Conservation (phyloP, 2,329 filamentous ascomycete species). For the Exophiala dermatitidis region DNA sequence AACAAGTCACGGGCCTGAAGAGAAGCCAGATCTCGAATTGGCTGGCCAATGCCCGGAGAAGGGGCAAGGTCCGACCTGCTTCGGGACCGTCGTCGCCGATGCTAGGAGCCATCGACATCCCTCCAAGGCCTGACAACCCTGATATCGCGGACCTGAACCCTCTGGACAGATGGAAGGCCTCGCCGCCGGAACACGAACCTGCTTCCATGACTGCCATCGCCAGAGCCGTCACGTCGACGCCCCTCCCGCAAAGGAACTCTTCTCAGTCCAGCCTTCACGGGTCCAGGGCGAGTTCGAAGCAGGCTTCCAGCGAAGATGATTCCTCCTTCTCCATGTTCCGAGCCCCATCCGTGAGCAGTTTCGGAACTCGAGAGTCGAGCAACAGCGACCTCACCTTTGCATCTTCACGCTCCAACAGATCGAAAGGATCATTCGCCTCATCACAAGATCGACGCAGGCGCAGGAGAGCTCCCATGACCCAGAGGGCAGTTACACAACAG, state of each 20-base stretch:
- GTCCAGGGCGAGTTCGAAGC: constrained; percentile 33
- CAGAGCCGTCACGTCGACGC: constrained; percentile 48
- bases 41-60: constrained; percentile 80
- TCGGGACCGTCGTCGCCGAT: constrained; percentile 61
- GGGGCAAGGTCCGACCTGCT: constrained; percentile 63
- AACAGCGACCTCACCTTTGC: constrained; percentile 49
- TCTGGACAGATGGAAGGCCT: constrained; percentile 62
- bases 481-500: constrained; percentile 36
- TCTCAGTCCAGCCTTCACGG: constrained; percentile 22
- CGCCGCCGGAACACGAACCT: constrained; percentile 62
- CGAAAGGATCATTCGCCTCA: constrained; percentile 50
- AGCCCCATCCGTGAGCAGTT: constrained; percentile 48
- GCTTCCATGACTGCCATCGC: constrained; percentile 58
- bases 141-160: constrained; percentile 52
- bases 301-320: constrained; percentile 42
- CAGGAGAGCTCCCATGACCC: constrained; percentile 43
- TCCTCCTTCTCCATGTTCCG: constrained; percentile 47
- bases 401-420: constrained; percentile 52
- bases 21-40: constrained; percentile 83
- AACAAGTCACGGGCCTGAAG: constrained; percentile 70
- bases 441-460: constrained; percentile 54
- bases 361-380: constrained; percentile 50
- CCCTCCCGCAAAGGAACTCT: constrained; percentile 28
- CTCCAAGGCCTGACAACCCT: constrained; percentile 38
- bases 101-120: constrained; percentile 66